A percentile compares a stretch with the other conserved stretches of the same genome.
Conservation (phyloP, 805 yeast species). For the Metschnikowia proteae region DNA sequence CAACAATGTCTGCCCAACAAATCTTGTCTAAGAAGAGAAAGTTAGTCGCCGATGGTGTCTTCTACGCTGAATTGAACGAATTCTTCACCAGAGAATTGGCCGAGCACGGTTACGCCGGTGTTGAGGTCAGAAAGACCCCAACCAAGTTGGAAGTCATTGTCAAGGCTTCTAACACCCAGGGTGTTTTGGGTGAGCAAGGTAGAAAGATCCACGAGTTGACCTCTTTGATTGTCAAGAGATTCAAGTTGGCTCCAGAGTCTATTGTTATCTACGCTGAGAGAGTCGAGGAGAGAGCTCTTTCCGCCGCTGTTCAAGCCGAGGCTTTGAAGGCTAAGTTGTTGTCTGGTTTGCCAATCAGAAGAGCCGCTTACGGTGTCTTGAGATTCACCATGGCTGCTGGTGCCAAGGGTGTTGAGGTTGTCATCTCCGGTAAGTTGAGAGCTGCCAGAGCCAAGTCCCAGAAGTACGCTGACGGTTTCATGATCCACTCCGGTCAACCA, state of each 20-base stretch:
- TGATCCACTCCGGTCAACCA: conserved; percentile 99
- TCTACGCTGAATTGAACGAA: conserved; percentile 99
- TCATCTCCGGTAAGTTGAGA: conserved; percentile 98
- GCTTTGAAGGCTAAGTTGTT: conserved; percentile 96
- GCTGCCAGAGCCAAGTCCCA: conserved; percentile 99
- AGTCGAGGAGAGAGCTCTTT: conserved; percentile 98
- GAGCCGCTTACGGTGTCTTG: conserved; percentile 99
- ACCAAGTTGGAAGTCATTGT: conserved; percentile 96
- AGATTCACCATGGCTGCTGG: conserved; percentile 99
- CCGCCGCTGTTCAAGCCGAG: conserved; percentile 99
- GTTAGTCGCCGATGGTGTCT: conserved; percentile 99
- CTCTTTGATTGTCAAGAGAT: conserved; percentile 96
- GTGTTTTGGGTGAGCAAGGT: conserved; percentile 99
- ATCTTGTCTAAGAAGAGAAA: conserved; percentile 95
- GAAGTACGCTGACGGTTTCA: conserved; percentile 99
- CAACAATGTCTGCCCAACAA: conserved; percentile 29
- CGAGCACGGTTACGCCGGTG: conserved; percentile 99
- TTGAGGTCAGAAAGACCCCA: conserved; percentile 98
- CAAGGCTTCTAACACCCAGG: conserved; percentile 98
- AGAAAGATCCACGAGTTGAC: conserved; percentile 99
- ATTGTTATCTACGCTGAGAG: conserved; percentile 96
- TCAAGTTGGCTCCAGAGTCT: conserved; percentile 91
- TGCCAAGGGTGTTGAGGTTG: conserved; percentile 99
- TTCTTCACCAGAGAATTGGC: conserved; percentile 99
- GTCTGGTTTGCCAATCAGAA: conserved; percentile 98